Evolutionary conservation across 371 early-diverging fungal genomes (phyloP), one percentile per base, ranked within the genome.

Genomic region (Mucor piriformis): DNA sequence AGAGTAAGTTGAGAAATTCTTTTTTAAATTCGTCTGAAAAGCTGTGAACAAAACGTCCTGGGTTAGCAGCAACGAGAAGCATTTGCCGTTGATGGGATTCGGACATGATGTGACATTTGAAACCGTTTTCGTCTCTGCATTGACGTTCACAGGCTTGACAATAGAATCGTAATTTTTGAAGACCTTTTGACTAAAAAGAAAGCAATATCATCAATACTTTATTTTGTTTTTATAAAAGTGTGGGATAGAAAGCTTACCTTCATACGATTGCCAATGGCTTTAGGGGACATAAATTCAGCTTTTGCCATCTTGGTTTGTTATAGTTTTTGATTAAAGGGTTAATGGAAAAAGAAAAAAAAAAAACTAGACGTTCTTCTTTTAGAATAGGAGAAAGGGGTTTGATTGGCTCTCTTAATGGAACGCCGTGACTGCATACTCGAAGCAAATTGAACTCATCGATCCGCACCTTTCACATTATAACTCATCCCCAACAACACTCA

Each of bases 101-200:
- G 18, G 95, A 92, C 43, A 85, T 83, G 42, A 86, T 87, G 74
- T 98, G 97, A 58, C 94, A 93, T 76, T 96, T 94, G 83, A 95
- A 98, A 8, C 98, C 98, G 74, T 96, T 96, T 68, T 94, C 96
- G 74, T 97, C 98, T 51, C 95, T 82, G 56, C 92, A 93, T 66
- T 90, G 90, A 66, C 93, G 94, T 66, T 96, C 88, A 67, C 96
- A 96, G 79, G 95, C 91, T 74, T 96, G 95, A 70, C 98, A 97
- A 61, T 90, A 95, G 87, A 93, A 98, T 59, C 92, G 83, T 53
- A 98, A 82, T 64, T 92, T 92, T 59, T 94, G 92, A 56, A 98
- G 88, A 20, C 98, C 98, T 70, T 97, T 97, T 33, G 96, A 74
- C 60, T 64, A 50, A 11, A 32, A 7, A 18, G 15, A 34, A 16